These are phyloP conservation scores for Cercospora sesami DNA, from an alignment of 2,329 filamentous ascomycete genomes.

Conservation along the genomic window DNA sequence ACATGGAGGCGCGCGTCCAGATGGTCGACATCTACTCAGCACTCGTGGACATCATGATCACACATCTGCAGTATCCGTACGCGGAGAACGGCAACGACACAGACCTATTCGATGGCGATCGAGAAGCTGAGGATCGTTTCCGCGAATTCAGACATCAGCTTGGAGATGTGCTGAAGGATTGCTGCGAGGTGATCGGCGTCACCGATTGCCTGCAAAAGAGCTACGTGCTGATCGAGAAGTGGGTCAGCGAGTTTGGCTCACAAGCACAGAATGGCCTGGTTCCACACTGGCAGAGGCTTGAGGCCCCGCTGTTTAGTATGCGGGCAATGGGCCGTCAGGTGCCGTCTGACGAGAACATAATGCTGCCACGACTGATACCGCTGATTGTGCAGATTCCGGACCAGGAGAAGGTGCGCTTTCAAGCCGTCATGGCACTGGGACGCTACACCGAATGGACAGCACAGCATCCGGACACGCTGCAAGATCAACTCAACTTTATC, in stretches of 20 bases:
- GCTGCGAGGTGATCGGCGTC: conserved; percentile 92
- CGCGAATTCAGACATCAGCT: conserved; percentile 94
- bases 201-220: conserved; percentile 89
- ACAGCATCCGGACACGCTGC: conserved; percentile 85
- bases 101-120: conserved; percentile 92
- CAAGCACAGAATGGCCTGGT: conserved; percentile 73
- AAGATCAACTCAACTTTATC: conserved; percentile 93
- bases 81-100: conserved; percentile 67
- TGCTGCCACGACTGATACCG: conserved; percentile 88
- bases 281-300: conserved; percentile 93
- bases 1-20: conserved; percentile 75
- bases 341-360: conserved; percentile 78
- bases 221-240: conserved; percentile 78
- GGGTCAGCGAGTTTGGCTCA: conserved; percentile 79
- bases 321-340: conserved; percentile 97
- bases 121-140: conserved; percentile 95
- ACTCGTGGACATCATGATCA: conserved; percentile 89
- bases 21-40: conserved; percentile 81
- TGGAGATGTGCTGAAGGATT: conserved; percentile 96
- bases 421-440: conserved; percentile 95
- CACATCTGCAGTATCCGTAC: conserved; percentile 81
- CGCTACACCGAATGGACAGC: conserved; percentile 98
- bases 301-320: conserved; percentile 92
- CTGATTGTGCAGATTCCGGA: conserved; percentile 90
- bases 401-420: conserved; percentile 97